Evolutionary conservation across 305 asterid species (phyloP), one percentile per base, ranked within the genome.

Genomic region (Nicotiana rustica): DNA sequence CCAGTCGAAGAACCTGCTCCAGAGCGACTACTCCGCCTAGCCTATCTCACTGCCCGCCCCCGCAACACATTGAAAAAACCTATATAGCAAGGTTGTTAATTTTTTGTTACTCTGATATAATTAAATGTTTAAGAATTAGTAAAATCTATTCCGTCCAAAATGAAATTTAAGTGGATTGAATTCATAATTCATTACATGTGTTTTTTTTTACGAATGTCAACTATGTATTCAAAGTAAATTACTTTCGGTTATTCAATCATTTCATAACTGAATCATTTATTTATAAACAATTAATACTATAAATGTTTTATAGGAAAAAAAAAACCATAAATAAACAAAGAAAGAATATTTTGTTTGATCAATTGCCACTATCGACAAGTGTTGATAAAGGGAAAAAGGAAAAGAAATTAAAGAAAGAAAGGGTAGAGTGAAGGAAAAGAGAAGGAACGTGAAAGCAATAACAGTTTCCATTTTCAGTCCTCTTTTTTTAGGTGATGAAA

Each of bases 381-480:
- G 71, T 13, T 66, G 71, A 29, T 66, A 66, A 66, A 66, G 71
- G 44, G 1, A 66, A 13, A 29, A 66, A 31, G 10, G 47, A 31
- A 66, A 66, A 66, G 44, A 12, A 31, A n/a, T n/a, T 66, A 29
- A 18, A 41, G 59, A 52, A 52, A 52, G 59, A 52, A 52, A 52
- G 15, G 67, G 67, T 66, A 66, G 71, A 13, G 71, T 66, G 71
- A 19, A 66, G 44, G 44, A 29, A 66, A 66, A 66, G 71, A 66
- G 71, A 31, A 64, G 69, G 38, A 64, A 64, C 38, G 38, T 64
- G 69, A 64, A 66, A 66, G 44, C 71, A 66, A 66, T 13, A 31
- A 29, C 15, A 66, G 3, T 29, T 65, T 65, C 38, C n/a, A 64
- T 2, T 65, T 65, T 65, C n/a, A 10, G 69, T 65, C 70, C 67